Base-by-base conservation (phyloP, 2,329 filamentous ascomycete genomes). In the Clathrospora elynae region DNA sequence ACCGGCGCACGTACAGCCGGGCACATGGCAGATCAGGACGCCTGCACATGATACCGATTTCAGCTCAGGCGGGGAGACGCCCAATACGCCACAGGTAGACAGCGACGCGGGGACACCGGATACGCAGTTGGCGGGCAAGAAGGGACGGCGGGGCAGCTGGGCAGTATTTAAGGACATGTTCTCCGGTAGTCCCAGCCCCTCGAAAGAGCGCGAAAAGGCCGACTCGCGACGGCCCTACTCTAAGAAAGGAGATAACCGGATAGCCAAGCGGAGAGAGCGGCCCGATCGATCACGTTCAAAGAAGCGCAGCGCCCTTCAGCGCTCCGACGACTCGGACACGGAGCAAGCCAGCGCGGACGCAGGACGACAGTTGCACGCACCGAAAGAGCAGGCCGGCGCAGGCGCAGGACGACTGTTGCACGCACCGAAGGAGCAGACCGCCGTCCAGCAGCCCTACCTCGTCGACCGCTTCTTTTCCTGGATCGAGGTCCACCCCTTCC, bases 401-500 rank as follows among this genome's bases (percentile, higher is more conserved):
- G n/a, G n/a, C n/a, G n/a, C 36, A 46, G 4, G 35, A 26, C 24
- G 10, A 26, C n/a, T n/a, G n/a, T n/a, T n/a, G 10, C 11, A 26
- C 12, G 28, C 33, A 26, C 29, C 34, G 20, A 16, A 20, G 16
- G 37, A 43, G 8, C 41, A 26, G 8, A 47, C 18, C 34, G 49
- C 46, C 35, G 52, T 49, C 17, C 45, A 53, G 16, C 55, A 56
- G 45, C 54, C 54, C 38, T 62, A 57, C 45, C 48, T 53, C 14
- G 50, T 78, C 39, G 73, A 73, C 2, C 72, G 76, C 23, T 71
- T 85, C 49, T 80, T 87, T 59, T 75, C 77, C 12, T 82, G 83
- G 67, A 74, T 88, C 39, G 82, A 84, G 55, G 75, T 78, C 4
- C 83, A 86, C 53, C 85, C 85, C 0, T 78, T 82, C 44, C 76